Evolutionary conservation across 805 yeast species (phyloP).

Genomic region (Candida dendrica): DNA sequence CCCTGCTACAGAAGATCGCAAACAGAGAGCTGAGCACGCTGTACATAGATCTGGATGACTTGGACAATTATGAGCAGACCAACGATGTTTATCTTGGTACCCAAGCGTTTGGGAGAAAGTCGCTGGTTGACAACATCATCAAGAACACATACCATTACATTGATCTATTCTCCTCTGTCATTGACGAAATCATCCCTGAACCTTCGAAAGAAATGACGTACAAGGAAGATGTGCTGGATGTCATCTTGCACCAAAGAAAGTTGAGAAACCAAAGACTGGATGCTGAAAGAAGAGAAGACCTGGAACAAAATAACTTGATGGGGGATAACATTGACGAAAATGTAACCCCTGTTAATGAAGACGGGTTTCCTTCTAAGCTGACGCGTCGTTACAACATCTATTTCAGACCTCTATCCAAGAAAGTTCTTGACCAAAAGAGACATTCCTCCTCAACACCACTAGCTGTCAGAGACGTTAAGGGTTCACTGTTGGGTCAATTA

Average conservation of each 20-base stretch:
- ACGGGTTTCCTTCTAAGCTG: slow-evolving; percentile 73
- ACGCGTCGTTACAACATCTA: slow-evolving; percentile 83
- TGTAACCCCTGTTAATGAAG: slow-evolving; percentile 21
- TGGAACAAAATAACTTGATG: slow-evolving; percentile 31
- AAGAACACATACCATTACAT: slow-evolving; percentile 73
- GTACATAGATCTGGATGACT: slow-evolving; percentile 76
- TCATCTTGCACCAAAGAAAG: slow-evolving; percentile 83
- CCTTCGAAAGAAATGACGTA: slow-evolving; percentile 78
- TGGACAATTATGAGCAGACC: slow-evolving; percentile 58
- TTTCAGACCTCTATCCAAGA: slow-evolving; percentile 66
- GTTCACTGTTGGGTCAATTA: slow-evolving; percentile 73
- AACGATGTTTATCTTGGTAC: slow-evolving; percentile 21
- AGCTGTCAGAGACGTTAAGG: slow-evolving; percentile 87
- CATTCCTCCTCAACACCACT: slow-evolving; percentile 39
- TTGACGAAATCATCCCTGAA: slow-evolving; percentile 79
- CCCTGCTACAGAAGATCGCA: slow-evolving; percentile 67
- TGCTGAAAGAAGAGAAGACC: slow-evolving; percentile 60
- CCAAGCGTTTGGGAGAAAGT: slow-evolving; percentile 16
- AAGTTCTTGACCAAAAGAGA: slow-evolving; percentile 20
- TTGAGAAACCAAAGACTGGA: slow-evolving; percentile 71
- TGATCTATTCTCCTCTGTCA: slow-evolving; percentile 66
- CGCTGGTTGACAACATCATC: slow-evolving; percentile 50
- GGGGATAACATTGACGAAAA: slow-evolving; percentile 21
- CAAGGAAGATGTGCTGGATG: slow-evolving; percentile 87
- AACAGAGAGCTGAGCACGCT: slow-evolving; percentile 72